Base-by-base conservation (phyloP, 2,329 filamentous ascomycete genomes). In the Blumeriella jaapii region DNA sequence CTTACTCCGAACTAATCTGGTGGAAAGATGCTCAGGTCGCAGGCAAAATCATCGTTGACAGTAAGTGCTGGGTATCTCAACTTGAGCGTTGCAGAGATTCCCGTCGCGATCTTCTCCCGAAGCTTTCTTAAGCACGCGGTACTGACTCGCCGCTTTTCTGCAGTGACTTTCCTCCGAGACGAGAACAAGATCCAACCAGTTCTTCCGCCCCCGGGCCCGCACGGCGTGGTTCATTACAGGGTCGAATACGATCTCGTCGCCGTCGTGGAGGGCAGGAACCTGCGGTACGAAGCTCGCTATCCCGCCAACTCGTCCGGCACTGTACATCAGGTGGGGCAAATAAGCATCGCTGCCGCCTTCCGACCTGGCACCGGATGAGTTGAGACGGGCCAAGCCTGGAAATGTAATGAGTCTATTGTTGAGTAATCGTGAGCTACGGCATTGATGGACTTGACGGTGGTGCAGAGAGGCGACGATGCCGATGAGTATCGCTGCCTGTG, bases 341-440 rank as follows among this genome's bases (percentile, higher is more conserved):
- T 49, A 5, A 44, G 37, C 23, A 47, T 49, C 39, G 45, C 47
- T 20, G 43, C 45, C 12, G 47, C 45, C 12, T 48, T 48, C 14
- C 19, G 15, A 6, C 42, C 39, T 8, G 42, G 41, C n/a, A n/a
- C n/a, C n/a, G n/a, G n/a, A n/a, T n/a, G n/a, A n/a, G n/a, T n/a
- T n/a, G n/a, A n/a, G n/a, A n/a, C n/a, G n/a, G n/a, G n/a, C n/a
- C n/a, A n/a, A n/a, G n/a, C n/a, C n/a, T n/a, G n/a, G n/a, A n/a
- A n/a, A n/a, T n/a, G n/a, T n/a, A n/a, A n/a, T n/a, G n/a, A n/a
- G n/a, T n/a, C n/a, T n/a, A n/a, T n/a, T n/a, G n/a, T n/a, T n/a
- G n/a, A n/a, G n/a, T n/a, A n/a, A n/a, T n/a, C n/a, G n/a, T n/a
- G n/a, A n/a, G n/a, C n/a, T n/a, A n/a, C n/a, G n/a, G n/a, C n/a